phyloP scores from a whole-genome alignment of 768 basidiomycete genomes.

The Galerina marginata region DNA sequence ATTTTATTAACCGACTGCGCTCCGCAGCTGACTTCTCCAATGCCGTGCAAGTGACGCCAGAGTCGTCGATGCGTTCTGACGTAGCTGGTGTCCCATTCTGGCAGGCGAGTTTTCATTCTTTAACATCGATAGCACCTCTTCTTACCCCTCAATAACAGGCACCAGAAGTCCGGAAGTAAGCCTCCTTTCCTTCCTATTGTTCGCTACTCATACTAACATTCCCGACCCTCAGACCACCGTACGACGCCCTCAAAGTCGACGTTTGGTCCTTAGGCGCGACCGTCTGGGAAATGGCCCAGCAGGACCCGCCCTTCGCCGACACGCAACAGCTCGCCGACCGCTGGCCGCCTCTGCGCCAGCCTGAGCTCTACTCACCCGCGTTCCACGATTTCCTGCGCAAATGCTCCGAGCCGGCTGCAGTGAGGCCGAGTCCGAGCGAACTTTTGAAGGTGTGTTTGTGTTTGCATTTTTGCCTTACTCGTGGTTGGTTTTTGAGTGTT shows the following conservation, averaged over 20 bases:
- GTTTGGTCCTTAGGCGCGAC: constrained; percentile 86
- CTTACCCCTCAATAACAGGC: constrained; percentile 44
- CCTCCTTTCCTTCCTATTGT: constrained; percentile 6
- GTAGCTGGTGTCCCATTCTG: constrained; percentile 77
- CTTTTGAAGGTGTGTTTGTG: constrained; percentile 58
- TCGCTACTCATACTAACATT: background rate
- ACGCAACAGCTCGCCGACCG: constrained; percentile 60
- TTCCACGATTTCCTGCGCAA: constrained; percentile 76
- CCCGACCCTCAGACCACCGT: constrained; percentile 54
- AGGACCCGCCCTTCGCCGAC: constrained; percentile 73
- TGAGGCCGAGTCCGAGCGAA: constrained; percentile 61
- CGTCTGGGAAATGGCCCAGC: constrained; percentile 82
- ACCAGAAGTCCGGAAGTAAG: constrained; percentile 78
- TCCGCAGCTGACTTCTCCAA: constrained; percentile 80
- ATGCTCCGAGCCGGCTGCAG: constrained; percentile 65
- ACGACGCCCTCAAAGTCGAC: constrained; percentile 77
- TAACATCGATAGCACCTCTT: background rate
- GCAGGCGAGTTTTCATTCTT: constrained; percentile 51
- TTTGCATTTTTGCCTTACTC: background rate
- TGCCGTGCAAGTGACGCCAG: constrained; percentile 64
- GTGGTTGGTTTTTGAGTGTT: background rate
- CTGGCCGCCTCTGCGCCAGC: constrained; percentile 67
- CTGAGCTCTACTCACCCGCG: constrained; percentile 64
- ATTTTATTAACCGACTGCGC: background rate
- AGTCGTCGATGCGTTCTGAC: constrained; percentile 57